Percentiles rank a stretch among this genome's conserved stretches.
phyloP scores from a whole-genome alignment of 2,329 filamentous ascomycete genomes.

The Xylaria sp. region DNA sequence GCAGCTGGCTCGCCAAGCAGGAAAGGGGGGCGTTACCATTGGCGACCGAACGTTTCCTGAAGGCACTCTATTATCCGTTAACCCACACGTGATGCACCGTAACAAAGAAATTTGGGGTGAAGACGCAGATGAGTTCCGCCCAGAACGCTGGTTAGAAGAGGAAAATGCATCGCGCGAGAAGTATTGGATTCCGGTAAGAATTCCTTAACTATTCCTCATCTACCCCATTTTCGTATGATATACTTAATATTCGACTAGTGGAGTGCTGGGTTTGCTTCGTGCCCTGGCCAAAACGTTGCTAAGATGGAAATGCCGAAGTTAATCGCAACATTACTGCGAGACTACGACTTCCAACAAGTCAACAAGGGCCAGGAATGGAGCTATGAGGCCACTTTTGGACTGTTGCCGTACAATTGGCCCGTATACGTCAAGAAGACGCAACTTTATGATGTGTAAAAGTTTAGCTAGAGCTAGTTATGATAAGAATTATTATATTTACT shows the following conservation, averaged over 20 bases:
- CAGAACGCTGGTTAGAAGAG: constrained; percentile 25
- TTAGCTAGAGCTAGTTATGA: no score
- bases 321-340: constrained; percentile 35
- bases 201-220: background rate
- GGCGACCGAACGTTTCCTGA: constrained; percentile 39
- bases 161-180: constrained; percentile 21
- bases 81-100: constrained; percentile 26
- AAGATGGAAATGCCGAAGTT: constrained; percentile 39
- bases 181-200: constrained; percentile 22
- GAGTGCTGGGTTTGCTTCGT: constrained; percentile 24
- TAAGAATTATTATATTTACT: no score
- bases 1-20: constrained; percentile 26
- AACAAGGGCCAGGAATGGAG: constrained; percentile 34
- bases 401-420: constrained; percentile 35
- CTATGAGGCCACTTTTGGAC: constrained; percentile 33
- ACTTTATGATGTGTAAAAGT: no score
- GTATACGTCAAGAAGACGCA: constrained; percentile 28
- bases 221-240: background rate
- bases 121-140: constrained; percentile 27
- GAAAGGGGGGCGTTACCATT: constrained; percentile 37
- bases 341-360: constrained; percentile 37
- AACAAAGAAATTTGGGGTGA: constrained; percentile 24
- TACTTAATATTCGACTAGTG: constrained; percentile 12
- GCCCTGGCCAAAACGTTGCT: constrained; percentile 37
- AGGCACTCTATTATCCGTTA: constrained; percentile 34